A percentile compares a stretch with the other conserved stretches of the same genome.
phyloP scores from a whole-genome alignment of 805 yeast genomes.

The Groenewaldozyma salmanticensis region DNA sequence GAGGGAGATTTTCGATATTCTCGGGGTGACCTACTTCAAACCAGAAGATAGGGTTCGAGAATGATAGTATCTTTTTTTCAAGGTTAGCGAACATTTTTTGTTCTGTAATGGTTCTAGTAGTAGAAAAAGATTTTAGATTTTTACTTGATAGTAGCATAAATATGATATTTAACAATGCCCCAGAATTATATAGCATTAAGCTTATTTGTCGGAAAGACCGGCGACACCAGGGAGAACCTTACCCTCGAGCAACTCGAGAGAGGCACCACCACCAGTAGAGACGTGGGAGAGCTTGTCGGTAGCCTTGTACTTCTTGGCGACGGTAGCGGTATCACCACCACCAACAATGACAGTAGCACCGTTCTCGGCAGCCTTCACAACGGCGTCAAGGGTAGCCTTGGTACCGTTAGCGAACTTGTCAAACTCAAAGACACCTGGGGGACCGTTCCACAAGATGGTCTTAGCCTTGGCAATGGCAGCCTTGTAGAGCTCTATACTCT shows the following conservation, averaged over 20 bases:
- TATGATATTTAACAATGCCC: background rate
- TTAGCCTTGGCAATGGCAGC: constrained; percentile 83
- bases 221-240: constrained; percentile 97
- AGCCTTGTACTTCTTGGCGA: constrained; percentile 96
- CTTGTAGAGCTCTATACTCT: constrained; percentile 69
- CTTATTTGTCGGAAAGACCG: constrained; percentile 66
- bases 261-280: constrained; percentile 99
- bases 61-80: background rate
- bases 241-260: constrained; percentile 97
- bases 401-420: constrained; percentile 89
- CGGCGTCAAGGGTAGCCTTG: constrained; percentile 78
- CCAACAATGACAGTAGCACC: constrained; percentile 96
- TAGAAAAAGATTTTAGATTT: background rate
- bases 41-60: constrained; percentile 22
- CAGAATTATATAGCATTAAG: background rate
- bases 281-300: constrained; percentile 95
- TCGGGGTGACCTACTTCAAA: constrained; percentile 32
- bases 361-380: constrained; percentile 72
- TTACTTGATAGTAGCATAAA: background rate
- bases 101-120: background rate
- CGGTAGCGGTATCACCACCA: constrained; percentile 99
- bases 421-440: constrained; percentile 99
- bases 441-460: constrained; percentile 99
- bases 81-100: background rate
- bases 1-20: constrained; percentile 33